Conservation (phyloP, 1,284 basidiomycete species). For the Trametes pubescens region DNA sequence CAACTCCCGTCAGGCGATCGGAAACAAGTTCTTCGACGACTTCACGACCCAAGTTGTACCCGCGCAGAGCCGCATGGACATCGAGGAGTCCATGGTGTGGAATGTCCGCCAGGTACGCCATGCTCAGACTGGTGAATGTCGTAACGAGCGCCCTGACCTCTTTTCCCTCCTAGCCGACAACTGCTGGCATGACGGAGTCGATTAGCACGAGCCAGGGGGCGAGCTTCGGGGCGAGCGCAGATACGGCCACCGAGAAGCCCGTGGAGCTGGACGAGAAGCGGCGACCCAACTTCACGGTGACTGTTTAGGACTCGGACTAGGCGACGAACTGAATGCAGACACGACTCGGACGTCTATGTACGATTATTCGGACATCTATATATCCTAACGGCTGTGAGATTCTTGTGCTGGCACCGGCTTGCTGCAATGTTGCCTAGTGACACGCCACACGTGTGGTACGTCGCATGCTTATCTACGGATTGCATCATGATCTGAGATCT, state of each 20-base stretch:
- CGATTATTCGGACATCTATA: not conserved
- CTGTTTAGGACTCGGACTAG: not conserved
- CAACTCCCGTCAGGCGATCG: constrained; percentile 19
- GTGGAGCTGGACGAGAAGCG: not conserved
- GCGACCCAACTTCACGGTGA: not conserved
- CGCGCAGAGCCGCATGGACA: not conserved
- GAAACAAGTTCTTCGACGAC: constrained; percentile 3
- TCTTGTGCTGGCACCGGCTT: too few relatives aligned
- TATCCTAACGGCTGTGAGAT: too few relatives aligned
- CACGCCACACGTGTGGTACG: too few relatives aligned
- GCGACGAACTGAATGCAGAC: not conserved
- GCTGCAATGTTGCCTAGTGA: too few relatives aligned
- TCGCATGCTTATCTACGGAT: too few relatives aligned
- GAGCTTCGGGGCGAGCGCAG: not conserved
- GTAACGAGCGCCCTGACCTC: not conserved
- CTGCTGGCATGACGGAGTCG: not conserved
- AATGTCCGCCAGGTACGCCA: not conserved
- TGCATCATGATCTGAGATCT: too few relatives aligned
- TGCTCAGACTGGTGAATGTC: not conserved
- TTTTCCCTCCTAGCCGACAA: not conserved
- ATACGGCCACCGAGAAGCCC: not conserved
- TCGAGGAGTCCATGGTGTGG: constrained; percentile 4
- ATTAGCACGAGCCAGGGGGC: not conserved
- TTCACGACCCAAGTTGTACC: not conserved
- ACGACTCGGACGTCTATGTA: not conserved